These are phyloP conservation scores for Phytophthora tubulina DNA, from an alignment of 352 stramenopile species.

Conservation along the genomic window DNA sequence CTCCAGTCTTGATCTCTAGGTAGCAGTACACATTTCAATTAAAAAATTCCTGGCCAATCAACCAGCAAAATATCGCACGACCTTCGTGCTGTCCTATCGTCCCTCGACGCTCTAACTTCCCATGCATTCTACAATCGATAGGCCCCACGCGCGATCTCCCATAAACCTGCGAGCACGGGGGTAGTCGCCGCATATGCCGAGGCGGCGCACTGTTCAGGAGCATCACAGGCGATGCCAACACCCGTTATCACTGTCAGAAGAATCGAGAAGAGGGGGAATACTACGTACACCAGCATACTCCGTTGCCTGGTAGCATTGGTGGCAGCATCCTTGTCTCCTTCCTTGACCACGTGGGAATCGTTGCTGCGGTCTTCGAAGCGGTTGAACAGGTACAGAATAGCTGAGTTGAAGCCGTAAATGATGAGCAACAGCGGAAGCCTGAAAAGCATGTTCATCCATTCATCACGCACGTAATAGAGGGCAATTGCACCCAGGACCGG, in stretches of 20 bases:
- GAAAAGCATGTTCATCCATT: conserved; percentile 88
- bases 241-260: conserved; percentile 66
- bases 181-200: conserved; percentile 47
- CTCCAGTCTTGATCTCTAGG: conserved; percentile 18
- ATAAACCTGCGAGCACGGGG: conserved; percentile 47
- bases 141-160: conserved; percentile 48
- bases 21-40: conserved; percentile 35
- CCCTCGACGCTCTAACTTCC: conserved; percentile 33
- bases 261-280: conserved; percentile 73
- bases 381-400: conserved; percentile 66
- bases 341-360: conserved; percentile 25
- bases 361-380: conserved; percentile 37
- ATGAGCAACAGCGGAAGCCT: conserved; percentile 69
- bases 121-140: conserved; percentile 62
- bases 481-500: conserved; percentile 51
- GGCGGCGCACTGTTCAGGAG: conserved; percentile 63
- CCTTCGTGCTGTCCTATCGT: conserved; percentile 21
- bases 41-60: conserved; percentile 35
- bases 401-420: conserved; percentile 81
- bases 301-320: conserved; percentile 45
- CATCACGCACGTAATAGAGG: conserved; percentile 73
- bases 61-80: conserved; percentile 40
- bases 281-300: conserved; percentile 58
- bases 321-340: conserved; percentile 28
- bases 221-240: conserved; percentile 80